phyloP scores from a whole-genome alignment of 495 filamentous ascomycete species.

The Stereocaulon alpinum region DNA sequence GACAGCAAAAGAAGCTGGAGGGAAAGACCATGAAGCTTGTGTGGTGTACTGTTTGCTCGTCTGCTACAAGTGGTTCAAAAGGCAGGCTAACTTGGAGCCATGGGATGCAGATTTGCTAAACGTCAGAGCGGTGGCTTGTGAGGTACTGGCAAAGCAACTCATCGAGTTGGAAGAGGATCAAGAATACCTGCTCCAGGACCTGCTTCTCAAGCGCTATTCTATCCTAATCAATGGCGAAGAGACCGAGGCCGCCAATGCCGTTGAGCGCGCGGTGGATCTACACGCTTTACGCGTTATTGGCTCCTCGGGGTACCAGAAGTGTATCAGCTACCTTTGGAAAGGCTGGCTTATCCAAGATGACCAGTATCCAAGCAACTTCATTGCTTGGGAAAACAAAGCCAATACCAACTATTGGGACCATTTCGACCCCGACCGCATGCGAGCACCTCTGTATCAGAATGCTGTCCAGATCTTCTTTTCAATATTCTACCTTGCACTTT shows the following conservation, averaged over 20 bases:
- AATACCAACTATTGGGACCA: conserved; percentile 67
- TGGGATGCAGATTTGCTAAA: conserved; percentile 85
- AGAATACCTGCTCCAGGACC: conserved; percentile 61
- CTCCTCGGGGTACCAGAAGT: conserved; percentile 90
- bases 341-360: conserved; percentile 96
- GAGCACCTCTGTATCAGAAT: conserved; percentile 87
- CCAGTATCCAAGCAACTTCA: conserved; percentile 72
- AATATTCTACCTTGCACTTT: conserved; percentile 69
- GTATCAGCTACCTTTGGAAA: conserved; percentile 81
- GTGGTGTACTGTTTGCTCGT: conserved; percentile 81
- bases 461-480: conserved; percentile 75
- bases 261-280: conserved; percentile 87
- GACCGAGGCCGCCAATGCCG: conserved; percentile 67
- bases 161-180: conserved; percentile 78
- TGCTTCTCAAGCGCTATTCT: conserved; percentile 87
- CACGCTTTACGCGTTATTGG: conserved; percentile 82
- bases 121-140: conserved; percentile 72
- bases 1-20: conserved; percentile 72
- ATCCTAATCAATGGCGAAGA: conserved; percentile 61
- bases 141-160: conserved; percentile 87
- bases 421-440: conserved; percentile 88
- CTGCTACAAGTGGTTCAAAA: conserved; percentile 84
- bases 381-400: conserved; percentile 68
- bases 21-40: conserved; percentile 61
- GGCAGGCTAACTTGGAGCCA: conserved; percentile 67